These are phyloP conservation scores for Cystofilobasidium capitatum DNA, from an alignment of 768 basidiomycete species.

Conservation along the genomic window DNA sequence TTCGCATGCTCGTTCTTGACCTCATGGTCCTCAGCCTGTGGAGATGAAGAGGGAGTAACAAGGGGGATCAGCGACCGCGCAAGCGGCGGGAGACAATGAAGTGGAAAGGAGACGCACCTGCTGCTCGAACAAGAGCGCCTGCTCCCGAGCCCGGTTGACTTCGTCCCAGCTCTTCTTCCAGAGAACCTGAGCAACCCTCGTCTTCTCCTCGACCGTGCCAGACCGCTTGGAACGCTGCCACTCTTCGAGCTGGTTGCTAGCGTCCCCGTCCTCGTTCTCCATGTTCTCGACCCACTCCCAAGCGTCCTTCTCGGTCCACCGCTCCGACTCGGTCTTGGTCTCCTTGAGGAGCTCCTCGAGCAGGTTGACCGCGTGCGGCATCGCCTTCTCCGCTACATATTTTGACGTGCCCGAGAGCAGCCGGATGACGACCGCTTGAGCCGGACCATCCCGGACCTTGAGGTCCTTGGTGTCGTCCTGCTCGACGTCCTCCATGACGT, in stretches of 20 bases:
- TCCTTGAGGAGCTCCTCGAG: neutral
- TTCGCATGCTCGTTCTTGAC: neutral
- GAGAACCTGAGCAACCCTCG: neutral
- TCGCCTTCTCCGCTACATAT: neutral
- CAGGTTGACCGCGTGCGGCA: neutral
- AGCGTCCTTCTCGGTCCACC: constrained; percentile 5
- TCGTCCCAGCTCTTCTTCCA: neutral
- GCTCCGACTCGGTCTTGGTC: neutral
- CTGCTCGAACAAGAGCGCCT: neutral
- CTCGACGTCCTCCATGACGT: constrained; percentile 9
- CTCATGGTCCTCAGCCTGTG: neutral
- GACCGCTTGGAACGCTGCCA: neutral
- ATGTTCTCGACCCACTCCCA: constrained; percentile 6
- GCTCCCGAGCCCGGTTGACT: neutral
- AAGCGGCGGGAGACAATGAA: too few species aligned
- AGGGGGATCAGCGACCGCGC: neutral
- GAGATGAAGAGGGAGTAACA: neutral
- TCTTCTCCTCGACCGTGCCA: neutral
- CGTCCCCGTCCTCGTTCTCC: neutral
- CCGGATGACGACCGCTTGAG: neutral
- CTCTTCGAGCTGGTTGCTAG: neutral
- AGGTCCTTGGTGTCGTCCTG: constrained; percentile 4
- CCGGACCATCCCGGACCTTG: neutral
- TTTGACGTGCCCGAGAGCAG: neutral
- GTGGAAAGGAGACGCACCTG: constrained; percentile 7